phyloP scores from a whole-genome alignment of 495 filamentous ascomycete species.

The Parachaetomium inaequale region DNA sequence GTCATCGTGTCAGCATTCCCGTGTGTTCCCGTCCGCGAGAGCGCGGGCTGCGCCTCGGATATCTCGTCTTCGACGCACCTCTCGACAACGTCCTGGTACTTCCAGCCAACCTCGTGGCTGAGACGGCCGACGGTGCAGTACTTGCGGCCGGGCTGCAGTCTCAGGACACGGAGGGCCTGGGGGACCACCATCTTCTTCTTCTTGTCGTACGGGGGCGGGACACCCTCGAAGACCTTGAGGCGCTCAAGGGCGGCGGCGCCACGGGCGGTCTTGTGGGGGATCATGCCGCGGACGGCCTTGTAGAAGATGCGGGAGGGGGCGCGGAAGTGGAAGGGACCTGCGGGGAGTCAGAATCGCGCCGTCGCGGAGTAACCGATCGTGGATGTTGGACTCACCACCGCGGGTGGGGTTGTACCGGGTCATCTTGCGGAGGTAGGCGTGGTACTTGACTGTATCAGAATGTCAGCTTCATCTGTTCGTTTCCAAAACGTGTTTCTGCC shows the following conservation, averaged over 20 bases:
- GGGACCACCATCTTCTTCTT: constrained; percentile 99
- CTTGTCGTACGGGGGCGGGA: constrained; percentile 98
- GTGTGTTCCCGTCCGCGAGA: background rate
- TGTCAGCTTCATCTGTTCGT: constrained; percentile 32
- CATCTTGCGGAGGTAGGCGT: constrained; percentile 98
- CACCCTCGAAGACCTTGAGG: constrained; percentile 99
- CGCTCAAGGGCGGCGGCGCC: constrained; percentile 94
- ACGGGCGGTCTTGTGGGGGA: constrained; percentile 98
- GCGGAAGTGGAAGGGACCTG: constrained; percentile 99
- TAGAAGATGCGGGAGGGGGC: constrained; percentile 98
- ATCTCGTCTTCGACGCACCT: constrained; percentile 59
- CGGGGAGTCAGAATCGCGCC: constrained; percentile 38
- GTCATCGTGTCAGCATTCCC: constrained; percentile 41
- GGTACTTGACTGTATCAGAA: constrained; percentile 86
- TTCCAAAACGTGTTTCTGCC: constrained; percentile 5
- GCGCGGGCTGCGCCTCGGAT: background rate
- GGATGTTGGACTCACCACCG: constrained; percentile 64
- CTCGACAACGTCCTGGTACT: constrained; percentile 97
- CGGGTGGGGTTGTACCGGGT: constrained; percentile 99
- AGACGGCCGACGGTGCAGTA: constrained; percentile 98
- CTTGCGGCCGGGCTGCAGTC: constrained; percentile 97
- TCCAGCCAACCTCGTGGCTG: constrained; percentile 99
- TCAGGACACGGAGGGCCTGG: constrained; percentile 90
- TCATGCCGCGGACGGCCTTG: constrained; percentile 99
- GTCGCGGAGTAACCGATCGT: constrained; percentile 11